phyloP scores from a whole-genome alignment of 2,329 filamentous ascomycete genomes.

The Fusarium sp. region DNA sequence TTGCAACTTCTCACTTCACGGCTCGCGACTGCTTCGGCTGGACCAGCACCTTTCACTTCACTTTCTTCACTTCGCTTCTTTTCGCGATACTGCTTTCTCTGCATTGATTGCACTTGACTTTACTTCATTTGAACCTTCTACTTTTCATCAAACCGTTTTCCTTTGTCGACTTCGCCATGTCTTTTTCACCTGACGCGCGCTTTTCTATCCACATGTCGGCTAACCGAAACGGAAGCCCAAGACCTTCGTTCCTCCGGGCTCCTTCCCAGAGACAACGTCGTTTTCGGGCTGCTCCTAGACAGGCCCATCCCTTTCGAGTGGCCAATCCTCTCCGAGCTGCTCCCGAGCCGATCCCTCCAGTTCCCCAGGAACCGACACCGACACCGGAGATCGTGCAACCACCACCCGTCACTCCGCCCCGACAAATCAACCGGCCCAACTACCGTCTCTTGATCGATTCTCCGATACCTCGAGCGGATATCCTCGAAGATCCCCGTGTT shows the following conservation, averaged over 20 bases:
- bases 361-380: constrained; percentile 3
- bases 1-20: constrained; percentile 1
- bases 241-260: constrained; percentile 16
- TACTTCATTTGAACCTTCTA: constrained; percentile 4
- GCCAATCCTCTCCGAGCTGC: no score
- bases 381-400: neutral
- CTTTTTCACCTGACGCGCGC: constrained; percentile 18
- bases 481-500: constrained; percentile 20
- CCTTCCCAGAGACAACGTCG: constrained; percentile 23
- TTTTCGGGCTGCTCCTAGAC: constrained; percentile 8
- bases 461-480: constrained; percentile 18
- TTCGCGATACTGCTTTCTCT: constrained; percentile 1
- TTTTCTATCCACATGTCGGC: constrained; percentile 16
- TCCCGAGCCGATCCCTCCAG: constrained; percentile 1
- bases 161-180: constrained; percentile 12
- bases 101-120: constrained; percentile 6
- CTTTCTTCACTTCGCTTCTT: neutral
- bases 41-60: constrained; percentile 1
- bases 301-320: no score
- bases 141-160: neutral
- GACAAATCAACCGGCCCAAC: constrained; percentile 23
- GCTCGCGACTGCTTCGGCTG: constrained; percentile 11
- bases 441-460: constrained; percentile 29
- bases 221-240: constrained; percentile 21
- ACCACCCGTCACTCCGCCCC: constrained; percentile 21